Evolutionary conservation across 2,329 filamentous ascomycete genomes (phyloP), one percentile per base, ranked within the genome.

Genomic region (Exophiala aquamarina): DNA sequence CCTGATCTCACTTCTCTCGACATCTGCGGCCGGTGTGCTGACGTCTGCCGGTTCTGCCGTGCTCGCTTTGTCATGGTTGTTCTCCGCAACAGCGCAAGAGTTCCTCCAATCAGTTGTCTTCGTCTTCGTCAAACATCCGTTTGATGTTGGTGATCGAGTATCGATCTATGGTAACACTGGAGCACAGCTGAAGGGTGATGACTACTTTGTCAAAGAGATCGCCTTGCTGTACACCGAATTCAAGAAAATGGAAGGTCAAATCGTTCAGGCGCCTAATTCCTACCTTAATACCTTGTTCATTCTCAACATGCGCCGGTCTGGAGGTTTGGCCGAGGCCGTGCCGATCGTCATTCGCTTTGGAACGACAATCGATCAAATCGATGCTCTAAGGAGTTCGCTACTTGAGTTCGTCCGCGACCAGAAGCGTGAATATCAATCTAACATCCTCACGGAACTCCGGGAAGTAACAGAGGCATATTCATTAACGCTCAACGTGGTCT

Each of bases 231-330:
- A 93, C 66, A 97, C 92, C 11, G 92, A 96, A 63, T 96, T 96
- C 74, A 96, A 96, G 77, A 96, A 96, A 75, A 92, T 96, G 87
- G 86, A 96, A 67, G 92, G 92, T 2, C 91, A 96, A 60, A 86
- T 96, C 18, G 92, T 97, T 0, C 92, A 96, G 67, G 92, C 92
- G 1, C 92, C 92, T 9, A 97, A 97, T 77, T 94, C 87, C 48
- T 83, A 95, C 29, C 79, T 97, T 45, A 97, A 96, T 69, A 89
- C 82, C 0, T 77, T 97, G 1, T 96, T 96, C 69, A 95, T 97
- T 54, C 83, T 96, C 35, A 97, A 97, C 67, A 90, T 95, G 70
- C 84, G 92, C 36, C 86, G 92, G 44, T 94, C 89, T 26, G 91
- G 91, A 55, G 87, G 86, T 4, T 77, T 96, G 4, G 90, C 92